These are phyloP conservation scores for Aspergillus leporis DNA, from an alignment of 495 filamentous ascomycete genomes.

Conservation along the genomic window DNA sequence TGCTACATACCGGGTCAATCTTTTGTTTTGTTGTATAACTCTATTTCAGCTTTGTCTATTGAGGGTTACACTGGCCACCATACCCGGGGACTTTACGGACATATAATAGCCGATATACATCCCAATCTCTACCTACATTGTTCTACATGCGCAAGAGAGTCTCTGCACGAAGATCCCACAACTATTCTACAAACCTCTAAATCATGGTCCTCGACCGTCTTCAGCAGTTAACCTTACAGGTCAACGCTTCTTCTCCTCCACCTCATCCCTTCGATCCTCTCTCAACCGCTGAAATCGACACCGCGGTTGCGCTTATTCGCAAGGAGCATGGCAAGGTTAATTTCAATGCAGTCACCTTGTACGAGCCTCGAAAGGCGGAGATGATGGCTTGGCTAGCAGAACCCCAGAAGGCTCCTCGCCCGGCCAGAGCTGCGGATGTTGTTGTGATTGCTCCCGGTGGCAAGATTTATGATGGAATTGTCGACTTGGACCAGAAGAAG, in stretches of 20 bases:
- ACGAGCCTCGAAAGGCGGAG: conserved; percentile 83
- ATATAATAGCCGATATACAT: neutral
- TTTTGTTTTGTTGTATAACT: neutral
- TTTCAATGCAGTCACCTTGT: conserved; percentile 89
- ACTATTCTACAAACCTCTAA: neutral
- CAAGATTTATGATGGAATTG: conserved; percentile 82
- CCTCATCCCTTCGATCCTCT: conserved; percentile 89
- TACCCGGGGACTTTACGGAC: neutral
- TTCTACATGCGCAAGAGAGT: neutral
- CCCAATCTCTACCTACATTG: too few relatives aligned
- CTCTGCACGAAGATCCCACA: neutral
- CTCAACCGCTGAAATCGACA: conserved; percentile 72
- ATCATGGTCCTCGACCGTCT: conserved; percentile 69
- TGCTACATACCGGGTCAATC: neutral
- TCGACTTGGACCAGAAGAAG: conserved; percentile 71
- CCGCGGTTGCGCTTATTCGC: conserved; percentile 66
- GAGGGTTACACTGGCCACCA: neutral
- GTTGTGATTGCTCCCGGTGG: conserved; percentile 81
- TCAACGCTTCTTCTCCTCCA: conserved; percentile 54
- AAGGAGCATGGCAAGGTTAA: conserved; percentile 69
- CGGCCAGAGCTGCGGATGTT: conserved; percentile 75
- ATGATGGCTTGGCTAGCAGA: conserved; percentile 81
- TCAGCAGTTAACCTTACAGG: conserved; percentile 65
- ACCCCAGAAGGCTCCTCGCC: conserved; percentile 60
- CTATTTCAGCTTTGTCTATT: neutral